Conservation (phyloP, 176 grass and related monocot genomes). For the Chloris gayana region DNA sequence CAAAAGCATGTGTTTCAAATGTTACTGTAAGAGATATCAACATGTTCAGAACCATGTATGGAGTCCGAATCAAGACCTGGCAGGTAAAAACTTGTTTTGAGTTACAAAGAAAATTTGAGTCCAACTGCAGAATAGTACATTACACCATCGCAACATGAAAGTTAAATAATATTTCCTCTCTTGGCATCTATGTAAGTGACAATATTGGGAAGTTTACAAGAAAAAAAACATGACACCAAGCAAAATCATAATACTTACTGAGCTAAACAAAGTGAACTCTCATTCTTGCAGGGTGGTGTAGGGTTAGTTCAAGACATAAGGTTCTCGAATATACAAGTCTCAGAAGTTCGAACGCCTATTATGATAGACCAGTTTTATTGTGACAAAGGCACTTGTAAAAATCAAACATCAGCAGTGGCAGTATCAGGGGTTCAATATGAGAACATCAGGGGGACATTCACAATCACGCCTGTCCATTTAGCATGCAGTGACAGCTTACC, state of each 20-base stretch:
- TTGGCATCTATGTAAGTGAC: background rate
- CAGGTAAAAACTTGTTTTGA: conserved; percentile 64
- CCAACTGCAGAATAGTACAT: conserved; percentile 20
- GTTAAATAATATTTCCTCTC: background rate
- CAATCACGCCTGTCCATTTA: conserved; percentile 85
- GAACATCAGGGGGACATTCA: conserved; percentile 88
- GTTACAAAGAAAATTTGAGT: conserved; percentile 29
- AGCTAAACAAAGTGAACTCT: conserved; percentile 39
- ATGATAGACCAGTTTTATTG: conserved; percentile 98
- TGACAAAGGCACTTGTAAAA: conserved; percentile 67
- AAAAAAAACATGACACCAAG: conserved; percentile 6
- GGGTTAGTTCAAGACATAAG: conserved; percentile 83
- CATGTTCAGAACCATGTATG: conserved; percentile 89
- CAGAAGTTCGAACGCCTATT: conserved; percentile 86
- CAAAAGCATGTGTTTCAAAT: conserved; percentile 98
- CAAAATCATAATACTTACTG: conserved; percentile 20
- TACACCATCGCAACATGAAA: background rate
- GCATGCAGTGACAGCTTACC: conserved; percentile 89
- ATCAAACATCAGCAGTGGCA: conserved; percentile 78
- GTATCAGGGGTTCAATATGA: conserved; percentile 85
- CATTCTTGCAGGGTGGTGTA: conserved; percentile 66
- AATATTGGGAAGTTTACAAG: background rate
- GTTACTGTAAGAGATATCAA: conserved; percentile 90
- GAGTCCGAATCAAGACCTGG: conserved; percentile 99
- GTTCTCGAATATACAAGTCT: conserved; percentile 90